A percentile compares a stretch with the other conserved stretches of the same genome.
Evolutionary conservation across 257 asterid genomes (phyloP).

Genomic region (Capsicum chinense): DNA sequence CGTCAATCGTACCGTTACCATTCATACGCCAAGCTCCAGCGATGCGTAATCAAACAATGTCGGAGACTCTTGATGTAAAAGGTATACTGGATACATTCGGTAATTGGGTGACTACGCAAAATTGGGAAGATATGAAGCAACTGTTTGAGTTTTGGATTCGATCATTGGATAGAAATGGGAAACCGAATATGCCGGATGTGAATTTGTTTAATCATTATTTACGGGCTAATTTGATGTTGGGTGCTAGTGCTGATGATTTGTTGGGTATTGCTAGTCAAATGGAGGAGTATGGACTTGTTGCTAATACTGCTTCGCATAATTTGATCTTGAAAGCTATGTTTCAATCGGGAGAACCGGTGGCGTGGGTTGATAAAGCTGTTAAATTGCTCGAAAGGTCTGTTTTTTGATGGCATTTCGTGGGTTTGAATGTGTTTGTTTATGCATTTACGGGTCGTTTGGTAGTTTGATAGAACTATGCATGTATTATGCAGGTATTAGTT

Average conservation of each 20-base stretch:
- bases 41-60: constrained; percentile 42
- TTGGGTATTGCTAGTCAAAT: constrained; percentile 59
- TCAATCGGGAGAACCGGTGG: constrained; percentile 46
- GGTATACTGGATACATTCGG: constrained; percentile 62
- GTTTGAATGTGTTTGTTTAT: neutral
- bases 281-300: constrained; percentile 58
- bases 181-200: constrained; percentile 83
- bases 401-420: neutral
- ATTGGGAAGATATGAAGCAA: constrained; percentile 78
- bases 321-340: constrained; percentile 79
- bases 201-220: constrained; percentile 71
- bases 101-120: constrained; percentile 69
- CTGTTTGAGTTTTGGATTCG: constrained; percentile 76
- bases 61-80: constrained; percentile 58
- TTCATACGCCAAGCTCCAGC: constrained; percentile 38
- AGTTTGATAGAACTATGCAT: too few species aligned
- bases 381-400: constrained; percentile 76
- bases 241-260: constrained; percentile 59
- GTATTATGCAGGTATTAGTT: too few species aligned
- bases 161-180: constrained; percentile 70
- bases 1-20: constrained; percentile 46
- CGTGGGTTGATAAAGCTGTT: constrained; percentile 50
- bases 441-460: neutral
- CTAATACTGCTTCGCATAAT: constrained; percentile 81
- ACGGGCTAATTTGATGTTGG: constrained; percentile 81